Conservation (phyloP, 768 basidiomycete species). For the Candolleomyces efflorescens region DNA sequence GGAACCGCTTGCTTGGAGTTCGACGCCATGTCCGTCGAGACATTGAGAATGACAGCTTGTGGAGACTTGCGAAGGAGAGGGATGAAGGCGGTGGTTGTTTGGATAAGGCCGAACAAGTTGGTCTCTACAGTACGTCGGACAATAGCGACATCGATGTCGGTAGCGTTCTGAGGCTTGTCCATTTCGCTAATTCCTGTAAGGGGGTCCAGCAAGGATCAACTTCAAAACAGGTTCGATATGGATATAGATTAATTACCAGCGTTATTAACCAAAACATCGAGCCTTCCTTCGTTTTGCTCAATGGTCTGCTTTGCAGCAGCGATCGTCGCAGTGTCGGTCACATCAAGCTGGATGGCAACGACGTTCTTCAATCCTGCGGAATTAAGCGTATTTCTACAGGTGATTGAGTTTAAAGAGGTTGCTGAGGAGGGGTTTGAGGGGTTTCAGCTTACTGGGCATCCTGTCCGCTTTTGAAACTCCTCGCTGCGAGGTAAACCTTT, state of each 20-base stretch:
- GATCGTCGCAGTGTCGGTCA: conserved; percentile 31
- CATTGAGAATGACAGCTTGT: conserved; percentile 36
- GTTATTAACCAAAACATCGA: conserved; percentile 46
- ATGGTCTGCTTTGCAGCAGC: conserved; percentile 30
- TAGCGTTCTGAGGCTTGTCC: conserved; percentile 30
- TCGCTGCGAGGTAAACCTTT: conserved; percentile 39
- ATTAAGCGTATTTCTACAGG: conserved; percentile 26
- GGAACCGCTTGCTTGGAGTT: conserved; percentile 31
- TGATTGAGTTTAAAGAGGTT: not conserved
- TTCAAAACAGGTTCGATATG: not conserved
- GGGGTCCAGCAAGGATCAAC: not conserved
- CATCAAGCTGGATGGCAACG: conserved; percentile 36
- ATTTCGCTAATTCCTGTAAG: conserved; percentile 23
- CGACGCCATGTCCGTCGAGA: conserved; percentile 42
- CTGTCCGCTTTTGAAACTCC: conserved; percentile 33
- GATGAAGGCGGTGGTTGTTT: conserved; percentile 37
- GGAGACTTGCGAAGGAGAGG: conserved; percentile 34
- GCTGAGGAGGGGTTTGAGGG: not conserved
- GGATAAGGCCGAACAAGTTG: conserved; percentile 41
- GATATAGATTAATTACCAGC: conserved; percentile 27
- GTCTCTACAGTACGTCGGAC: conserved; percentile 36
- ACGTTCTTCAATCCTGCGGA: conserved; percentile 25
- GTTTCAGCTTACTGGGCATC: conserved; percentile 33
- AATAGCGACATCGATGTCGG: conserved; percentile 26
- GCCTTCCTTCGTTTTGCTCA: conserved; percentile 33